These are phyloP conservation scores for Arthroderma sp. DNA, from an alignment of 2,329 filamentous ascomycete genomes.

Conservation along the genomic window DNA sequence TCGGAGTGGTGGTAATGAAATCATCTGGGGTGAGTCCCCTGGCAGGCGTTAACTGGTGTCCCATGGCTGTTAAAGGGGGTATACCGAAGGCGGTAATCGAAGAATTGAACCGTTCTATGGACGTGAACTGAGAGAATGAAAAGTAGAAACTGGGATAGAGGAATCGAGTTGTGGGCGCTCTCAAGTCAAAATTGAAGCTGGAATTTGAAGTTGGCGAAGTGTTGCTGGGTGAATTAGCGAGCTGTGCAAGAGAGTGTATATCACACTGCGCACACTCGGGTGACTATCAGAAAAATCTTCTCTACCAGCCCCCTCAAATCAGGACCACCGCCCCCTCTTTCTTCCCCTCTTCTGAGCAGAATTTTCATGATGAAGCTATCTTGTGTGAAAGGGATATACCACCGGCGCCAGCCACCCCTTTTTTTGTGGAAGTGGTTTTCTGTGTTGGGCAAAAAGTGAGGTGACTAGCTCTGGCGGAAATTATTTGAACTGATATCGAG, in stretches of 20 bases:
- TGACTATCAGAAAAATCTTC: not conserved
- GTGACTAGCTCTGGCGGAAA: not conserved
- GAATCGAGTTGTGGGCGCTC: not conserved
- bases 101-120: too few relatives aligned
- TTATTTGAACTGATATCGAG: not conserved
- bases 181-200: not conserved
- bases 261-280: not conserved
- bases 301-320: not conserved
- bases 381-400: too few relatives aligned
- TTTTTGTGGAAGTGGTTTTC: not conserved
- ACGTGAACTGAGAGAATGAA: too few relatives aligned
- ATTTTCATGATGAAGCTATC: not conserved
- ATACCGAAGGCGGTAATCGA: too few relatives aligned
- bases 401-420: not conserved
- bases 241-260: not conserved
- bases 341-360: not conserved
- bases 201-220: not conserved
- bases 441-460: not conserved
- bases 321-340: not conserved
- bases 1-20: not conserved
- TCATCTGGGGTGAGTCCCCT: not conserved
- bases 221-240: not conserved
- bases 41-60: not conserved
- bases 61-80: not conserved
- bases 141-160: not conserved